Evolutionary conservation across 2,329 filamentous ascomycete genomes (phyloP).

Genomic region (Penicillium sp.): DNA sequence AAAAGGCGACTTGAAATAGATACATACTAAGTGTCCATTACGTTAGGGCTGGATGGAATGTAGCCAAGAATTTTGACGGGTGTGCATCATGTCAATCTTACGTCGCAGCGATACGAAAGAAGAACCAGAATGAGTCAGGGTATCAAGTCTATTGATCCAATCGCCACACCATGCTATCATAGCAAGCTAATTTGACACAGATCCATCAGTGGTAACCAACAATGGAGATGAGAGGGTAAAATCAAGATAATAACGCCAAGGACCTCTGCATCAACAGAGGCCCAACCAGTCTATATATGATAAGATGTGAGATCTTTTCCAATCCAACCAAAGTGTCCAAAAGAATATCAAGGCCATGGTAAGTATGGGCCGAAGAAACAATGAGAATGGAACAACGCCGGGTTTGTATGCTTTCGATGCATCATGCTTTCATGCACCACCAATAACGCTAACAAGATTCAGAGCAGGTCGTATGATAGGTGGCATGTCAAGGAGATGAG

Average conservation of each 20-base stretch:
- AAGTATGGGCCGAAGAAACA: slow-evolving; percentile 5
- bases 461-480: slow-evolving; percentile 13
- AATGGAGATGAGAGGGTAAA: slow-evolving; percentile 13
- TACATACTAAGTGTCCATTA: too few species aligned
- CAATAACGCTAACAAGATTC: slow-evolving; percentile 23
- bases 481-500: background rate
- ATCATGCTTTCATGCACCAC: slow-evolving; percentile 27
- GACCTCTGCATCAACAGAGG: background rate
- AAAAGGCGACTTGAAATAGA: too few species aligned
- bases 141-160: slow-evolving; percentile 25
- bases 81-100: too few species aligned
- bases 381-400: slow-evolving; percentile 14
- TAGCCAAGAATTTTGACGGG: too few species aligned
- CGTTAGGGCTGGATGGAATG: too few species aligned
- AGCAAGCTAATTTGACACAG: slow-evolving; percentile 20
- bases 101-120: too few species aligned
- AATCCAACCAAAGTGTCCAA: slow-evolving; percentile 2
- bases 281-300: slow-evolving; percentile 11
- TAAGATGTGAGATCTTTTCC: slow-evolving; percentile 4
- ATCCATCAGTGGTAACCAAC: slow-evolving; percentile 11
- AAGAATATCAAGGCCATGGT: background rate
- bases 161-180: slow-evolving; percentile 14
- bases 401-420: slow-evolving; percentile 21
- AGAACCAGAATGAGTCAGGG: slow-evolving; percentile 9
- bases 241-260: slow-evolving; percentile 8